Percentiles rank a stretch among this genome's conserved stretches.
These are phyloP conservation scores for Trypanosoma conorhini DNA, from an alignment of 208 protist species.

Conservation along the genomic window DNA sequence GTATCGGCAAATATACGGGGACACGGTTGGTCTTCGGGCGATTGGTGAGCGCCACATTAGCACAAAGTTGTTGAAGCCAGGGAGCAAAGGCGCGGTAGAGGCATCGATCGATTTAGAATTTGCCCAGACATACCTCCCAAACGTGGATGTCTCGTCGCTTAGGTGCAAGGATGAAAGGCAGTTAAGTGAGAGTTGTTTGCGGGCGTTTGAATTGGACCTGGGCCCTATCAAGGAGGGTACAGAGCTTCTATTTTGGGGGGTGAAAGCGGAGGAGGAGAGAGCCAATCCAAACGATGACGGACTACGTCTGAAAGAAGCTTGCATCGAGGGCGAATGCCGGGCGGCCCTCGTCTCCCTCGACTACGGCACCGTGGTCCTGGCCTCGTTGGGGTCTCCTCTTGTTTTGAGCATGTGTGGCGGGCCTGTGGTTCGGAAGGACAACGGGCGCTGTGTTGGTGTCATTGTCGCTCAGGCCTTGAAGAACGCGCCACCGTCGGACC, in stretches of 20 bases:
- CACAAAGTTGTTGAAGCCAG: constrained; percentile 57
- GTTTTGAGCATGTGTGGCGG: constrained; percentile 83
- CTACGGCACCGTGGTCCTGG: constrained; percentile 84
- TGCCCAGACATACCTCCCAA: constrained; percentile 61
- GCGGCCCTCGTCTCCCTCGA: constrained; percentile 76
- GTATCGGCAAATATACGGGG: constrained; percentile 64
- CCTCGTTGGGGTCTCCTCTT: constrained; percentile 44
- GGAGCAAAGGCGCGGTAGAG: constrained; percentile 31
- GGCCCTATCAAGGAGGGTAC: constrained; percentile 63
- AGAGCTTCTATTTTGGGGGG: constrained; percentile 61
- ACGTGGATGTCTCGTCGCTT: constrained; percentile 73
- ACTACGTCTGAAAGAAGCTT: constrained; percentile 37
- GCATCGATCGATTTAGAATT: constrained; percentile 62
- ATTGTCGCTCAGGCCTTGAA: constrained; percentile 70
- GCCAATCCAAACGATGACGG: constrained; percentile 85
- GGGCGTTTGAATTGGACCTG: constrained; percentile 66
- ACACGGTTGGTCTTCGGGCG: constrained; percentile 65
- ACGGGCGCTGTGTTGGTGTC: constrained; percentile 85
- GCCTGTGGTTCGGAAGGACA: constrained; percentile 76
- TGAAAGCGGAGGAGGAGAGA: constrained; percentile 61
- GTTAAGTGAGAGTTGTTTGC: constrained; percentile 31
- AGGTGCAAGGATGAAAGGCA: constrained; percentile 47
- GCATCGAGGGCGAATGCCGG: constrained; percentile 58
- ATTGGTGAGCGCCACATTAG: constrained; percentile 89
- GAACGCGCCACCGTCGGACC: constrained; percentile 56